Evolutionary conservation across 192 early-diverging fungal genomes (phyloP), one percentile per base, ranked within the genome.

Genomic region (Gonapodya sp.): DNA sequence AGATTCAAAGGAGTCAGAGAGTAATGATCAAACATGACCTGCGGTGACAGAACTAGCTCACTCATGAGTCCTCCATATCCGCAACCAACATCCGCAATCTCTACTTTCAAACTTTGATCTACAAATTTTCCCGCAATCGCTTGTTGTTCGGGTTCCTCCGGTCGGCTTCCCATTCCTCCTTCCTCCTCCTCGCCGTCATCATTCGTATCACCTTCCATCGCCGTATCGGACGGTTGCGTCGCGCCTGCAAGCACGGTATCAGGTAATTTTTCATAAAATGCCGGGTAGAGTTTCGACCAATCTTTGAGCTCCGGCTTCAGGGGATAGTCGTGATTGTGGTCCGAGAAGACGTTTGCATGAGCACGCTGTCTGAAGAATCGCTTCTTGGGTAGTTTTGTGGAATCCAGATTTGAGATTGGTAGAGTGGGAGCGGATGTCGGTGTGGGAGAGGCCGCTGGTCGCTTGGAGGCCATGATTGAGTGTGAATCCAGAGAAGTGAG

Each of bases 21-120:
- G n/a, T n/a, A n/a, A n/a, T n/a, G n/a, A n/a, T n/a, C n/a, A n/a
- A n/a, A n/a, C n/a, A n/a, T n/a, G n/a, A n/a, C n/a, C n/a, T n/a
- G n/a, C n/a, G n/a, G n/a, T n/a, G n/a, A n/a, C n/a, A n/a, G n/a
- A n/a, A n/a, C n/a, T 80, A 81, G 34, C 72, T n/a, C 77, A 81
- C 94, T 91, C 34, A 97, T 84, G 0, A 98, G 89, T 1, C 97
- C 97, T 73, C 97, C 97, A 85, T 97, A 99, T 78, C 97, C 97
- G 85, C 97, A 99, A 24, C 88, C 97, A 87, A 99, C 93, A 83
- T 99, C 98, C 18, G 95, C 96, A 88, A 98, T 96, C 83, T 97
- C 97, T 16, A 99, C 94, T 73, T 83, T 36, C 31, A 86, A 81
- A 87, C 88, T 80, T 86, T 87, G 82, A 84, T 82, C 31, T 82